These are phyloP conservation scores for Royoungia palumana DNA, from an alignment of 768 basidiomycete species.

Conservation along the genomic window DNA sequence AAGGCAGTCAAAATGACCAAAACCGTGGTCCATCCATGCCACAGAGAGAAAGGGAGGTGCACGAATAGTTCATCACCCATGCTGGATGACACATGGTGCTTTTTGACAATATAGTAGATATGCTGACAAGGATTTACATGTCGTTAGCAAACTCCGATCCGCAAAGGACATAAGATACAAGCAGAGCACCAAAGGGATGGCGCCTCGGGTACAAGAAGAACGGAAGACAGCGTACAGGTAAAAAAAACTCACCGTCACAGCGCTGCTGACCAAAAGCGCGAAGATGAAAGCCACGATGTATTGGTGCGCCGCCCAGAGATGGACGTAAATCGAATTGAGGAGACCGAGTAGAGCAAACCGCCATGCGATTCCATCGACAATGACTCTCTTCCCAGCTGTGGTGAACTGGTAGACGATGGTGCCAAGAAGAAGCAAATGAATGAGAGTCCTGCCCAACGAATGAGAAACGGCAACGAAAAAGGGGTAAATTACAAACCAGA, in stretches of 20 bases:
- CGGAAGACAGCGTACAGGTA: constrained; percentile 6
- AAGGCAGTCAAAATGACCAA: constrained; percentile 80
- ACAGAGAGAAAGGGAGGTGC: constrained; percentile 94
- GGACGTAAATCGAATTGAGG: constrained; percentile 87
- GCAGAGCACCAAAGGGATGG: neutral
- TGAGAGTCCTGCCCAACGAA: constrained; percentile 59
- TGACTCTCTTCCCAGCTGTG: constrained; percentile 65
- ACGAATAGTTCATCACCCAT: constrained; percentile 81
- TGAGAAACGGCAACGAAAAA: constrained; percentile 5
- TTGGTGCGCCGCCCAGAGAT: constrained; percentile 76
- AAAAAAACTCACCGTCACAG: constrained; percentile 42
- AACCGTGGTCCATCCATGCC: constrained; percentile 90
- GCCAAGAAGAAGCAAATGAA: constrained; percentile 88
- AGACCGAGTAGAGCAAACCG: constrained; percentile 85
- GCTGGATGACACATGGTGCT: constrained; percentile 64
- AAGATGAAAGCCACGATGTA: constrained; percentile 84
- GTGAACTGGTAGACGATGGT: constrained; percentile 90
- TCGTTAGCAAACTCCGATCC: constrained; percentile 14
- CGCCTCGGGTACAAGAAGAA: constrained; percentile 13
- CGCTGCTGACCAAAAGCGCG: constrained; percentile 80
- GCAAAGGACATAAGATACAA: constrained; percentile 2
- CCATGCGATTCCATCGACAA: constrained; percentile 89
- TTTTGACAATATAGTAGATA: constrained; percentile 94
- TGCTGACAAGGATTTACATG: constrained; percentile 43
- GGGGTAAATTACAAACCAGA: constrained; percentile 54